Evolutionary conservation across 768 basidiomycete species (phyloP).

Genomic region (Collybia sordida): DNA sequence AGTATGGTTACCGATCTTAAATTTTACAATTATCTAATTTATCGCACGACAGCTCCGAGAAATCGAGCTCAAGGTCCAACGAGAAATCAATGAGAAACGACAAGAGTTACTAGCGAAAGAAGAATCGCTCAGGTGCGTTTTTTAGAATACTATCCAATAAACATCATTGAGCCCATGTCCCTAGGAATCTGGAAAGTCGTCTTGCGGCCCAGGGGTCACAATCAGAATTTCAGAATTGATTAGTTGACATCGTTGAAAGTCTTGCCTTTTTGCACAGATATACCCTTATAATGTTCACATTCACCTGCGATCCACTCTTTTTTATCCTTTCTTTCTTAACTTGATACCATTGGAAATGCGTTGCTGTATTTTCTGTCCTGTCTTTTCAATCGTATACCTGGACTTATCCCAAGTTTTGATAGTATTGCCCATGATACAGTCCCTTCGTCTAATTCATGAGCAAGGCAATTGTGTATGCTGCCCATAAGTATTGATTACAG

Average conservation of each 20-base stretch:
- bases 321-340: constrained; percentile 12
- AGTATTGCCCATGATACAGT: constrained; percentile 4
- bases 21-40: constrained; percentile 3
- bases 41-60: constrained; percentile 71
- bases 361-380: constrained; percentile 28
- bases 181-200: constrained; percentile 85
- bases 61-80: constrained; percentile 96
- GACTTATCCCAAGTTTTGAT: constrained; percentile 21
- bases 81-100: constrained; percentile 96
- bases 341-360: constrained; percentile 30
- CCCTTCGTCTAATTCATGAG: constrained; percentile 5
- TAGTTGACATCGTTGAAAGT: constrained; percentile 3
- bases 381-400: constrained; percentile 25
- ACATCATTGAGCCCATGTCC: neutral
- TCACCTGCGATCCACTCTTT: constrained; percentile 13
- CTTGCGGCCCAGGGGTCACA: constrained; percentile 88
- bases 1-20: constrained; percentile 34
- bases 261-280: constrained; percentile 10
- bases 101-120: constrained; percentile 97
- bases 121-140: constrained; percentile 78
- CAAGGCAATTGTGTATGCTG: neutral
- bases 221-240: constrained; percentile 73
- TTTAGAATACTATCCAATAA: neutral
- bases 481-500: constrained; percentile 5
- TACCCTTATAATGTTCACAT: constrained; percentile 14